Base-by-base conservation (phyloP, 2,329 filamentous ascomycete genomes). In the Beauveria brongniartii region DNA sequence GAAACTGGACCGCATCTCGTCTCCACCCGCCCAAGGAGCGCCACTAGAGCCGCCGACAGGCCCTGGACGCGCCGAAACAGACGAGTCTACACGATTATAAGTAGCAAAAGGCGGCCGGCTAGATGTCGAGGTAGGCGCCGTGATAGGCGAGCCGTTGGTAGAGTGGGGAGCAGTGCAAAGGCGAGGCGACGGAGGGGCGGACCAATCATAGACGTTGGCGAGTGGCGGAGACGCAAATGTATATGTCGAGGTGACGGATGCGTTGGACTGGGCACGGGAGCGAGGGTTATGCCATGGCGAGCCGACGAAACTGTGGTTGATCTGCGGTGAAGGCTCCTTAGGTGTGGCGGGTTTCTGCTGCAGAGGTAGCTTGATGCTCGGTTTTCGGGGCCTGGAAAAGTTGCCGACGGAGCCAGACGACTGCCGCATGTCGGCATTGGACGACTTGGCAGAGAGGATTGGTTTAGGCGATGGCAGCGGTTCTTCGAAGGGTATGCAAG, bases 361-460 rank as follows among this genome's bases (percentile, higher is more conserved):
- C 16, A 61, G 10, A 56, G 74, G 68, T 63, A 79, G 78, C 61
- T 76, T 76, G 63, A 82, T 75, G 68, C 82, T 84, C 44, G 76
- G 73, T 63, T 82, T 82, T 61, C 82, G 76, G 47, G 82, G 82
- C 44, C 82, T 77, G n/a, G 82, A 85, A 69, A 85, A 85, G 70
- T 85, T 85, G 66, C 80, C 79, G 51, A 82, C 74, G 51, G 70
- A 68, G 65, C 73, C 71, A 57, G 68, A 69, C 53, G 75, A 73
- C 55, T 71, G 68, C 70, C 76, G 69, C 62, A 73, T 64, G 60
- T 75, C 72, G 50, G 68, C 61, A 43, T 69, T 65, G 47, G 72
- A 73, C 51, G 71, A 69, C 61, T 73, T 71, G 40, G 69, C 64
- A 50, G 63, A 68, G 57, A 73, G 59, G 10, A 68, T 64, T 50